Evolutionary conservation across 306 rosid genomes (phyloP).

Genomic region (Quercus mongolica): DNA sequence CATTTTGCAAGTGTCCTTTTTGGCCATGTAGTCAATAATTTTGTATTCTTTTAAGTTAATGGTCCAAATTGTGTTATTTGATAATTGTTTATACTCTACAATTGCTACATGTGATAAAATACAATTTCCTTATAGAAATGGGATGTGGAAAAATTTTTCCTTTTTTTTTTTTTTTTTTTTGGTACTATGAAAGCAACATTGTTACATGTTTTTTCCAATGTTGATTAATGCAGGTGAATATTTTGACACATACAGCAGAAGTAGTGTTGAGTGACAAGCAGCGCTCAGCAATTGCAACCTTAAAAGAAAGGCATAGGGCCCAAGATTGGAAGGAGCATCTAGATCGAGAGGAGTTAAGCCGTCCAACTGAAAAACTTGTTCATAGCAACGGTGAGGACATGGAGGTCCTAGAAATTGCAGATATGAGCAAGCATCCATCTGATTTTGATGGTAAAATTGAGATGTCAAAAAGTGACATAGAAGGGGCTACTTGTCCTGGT

Average conservation of each 20-base stretch:
- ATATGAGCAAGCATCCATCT: slow-evolving; percentile 11
- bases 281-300: slow-evolving; percentile 36
- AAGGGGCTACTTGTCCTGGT: slow-evolving; percentile 14
- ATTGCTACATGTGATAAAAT: background rate
- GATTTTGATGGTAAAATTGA: slow-evolving; percentile 18
- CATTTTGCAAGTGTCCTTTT: background rate
- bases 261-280: slow-evolving; percentile 44
- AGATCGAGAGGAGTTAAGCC: slow-evolving; percentile 6
- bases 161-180: background rate
- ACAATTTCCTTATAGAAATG: background rate
- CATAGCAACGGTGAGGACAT: slow-evolving; percentile 10
- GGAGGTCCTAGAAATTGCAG: slow-evolving; percentile 14
- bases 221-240: slow-evolving; percentile 58
- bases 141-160: background rate
- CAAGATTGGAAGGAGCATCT: slow-evolving; percentile 57
- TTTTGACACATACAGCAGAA: slow-evolving; percentile 71
- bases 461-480: slow-evolving; percentile 14
- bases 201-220: background rate
- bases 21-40: background rate
- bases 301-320: slow-evolving; percentile 57
- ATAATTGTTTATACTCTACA: background rate
- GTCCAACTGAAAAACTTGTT: slow-evolving; percentile 8
- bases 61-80: background rate
- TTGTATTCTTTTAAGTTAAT: background rate
- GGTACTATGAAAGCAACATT: background rate